These are phyloP conservation scores for Verticillium klebahnii DNA, from an alignment of 2,329 filamentous ascomycete genomes.

Conservation along the genomic window DNA sequence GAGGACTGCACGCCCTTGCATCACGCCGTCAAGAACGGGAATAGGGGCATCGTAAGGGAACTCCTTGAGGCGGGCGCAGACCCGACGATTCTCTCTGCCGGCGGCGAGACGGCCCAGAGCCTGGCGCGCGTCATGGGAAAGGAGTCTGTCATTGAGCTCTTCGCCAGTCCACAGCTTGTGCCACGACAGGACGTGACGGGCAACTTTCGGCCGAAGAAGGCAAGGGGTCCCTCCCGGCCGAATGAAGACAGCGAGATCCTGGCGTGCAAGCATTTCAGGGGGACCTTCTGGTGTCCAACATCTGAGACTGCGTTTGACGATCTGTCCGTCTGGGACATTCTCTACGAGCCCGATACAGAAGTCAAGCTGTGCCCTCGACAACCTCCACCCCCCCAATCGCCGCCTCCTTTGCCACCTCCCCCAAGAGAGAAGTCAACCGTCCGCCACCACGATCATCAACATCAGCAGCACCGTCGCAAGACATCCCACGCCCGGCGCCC, in stretches of 20 bases:
- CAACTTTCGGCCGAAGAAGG: conserved; percentile 6
- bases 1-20: conserved; percentile 14
- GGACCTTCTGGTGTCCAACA: conserved; percentile 11
- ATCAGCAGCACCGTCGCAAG: conserved; percentile 4
- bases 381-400: not conserved
- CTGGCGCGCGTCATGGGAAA: conserved; percentile 7
- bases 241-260: conserved; percentile 11
- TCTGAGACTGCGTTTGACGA: conserved; percentile 12
- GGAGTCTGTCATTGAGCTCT: conserved; percentile 10
- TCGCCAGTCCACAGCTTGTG: conserved; percentile 9
- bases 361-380: conserved; percentile 6
- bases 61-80: conserved; percentile 13
- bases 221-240: conserved; percentile 6
- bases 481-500: conserved; percentile 1
- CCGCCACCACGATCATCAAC: not conserved
- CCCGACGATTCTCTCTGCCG: conserved; percentile 10
- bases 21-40: conserved; percentile 15
- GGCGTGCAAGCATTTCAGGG: conserved; percentile 10
- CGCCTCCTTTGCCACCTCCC: conserved; percentile 1
- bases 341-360: conserved; percentile 13
- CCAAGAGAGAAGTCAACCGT: conserved; percentile 4
- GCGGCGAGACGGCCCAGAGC: conserved; percentile 13
- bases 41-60: conserved; percentile 9
- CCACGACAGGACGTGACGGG: conserved; percentile 4
- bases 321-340: conserved; percentile 11